These are phyloP conservation scores for Crithidia fasciculata DNA, from an alignment of 208 protist species.

Conservation along the genomic window DNA sequence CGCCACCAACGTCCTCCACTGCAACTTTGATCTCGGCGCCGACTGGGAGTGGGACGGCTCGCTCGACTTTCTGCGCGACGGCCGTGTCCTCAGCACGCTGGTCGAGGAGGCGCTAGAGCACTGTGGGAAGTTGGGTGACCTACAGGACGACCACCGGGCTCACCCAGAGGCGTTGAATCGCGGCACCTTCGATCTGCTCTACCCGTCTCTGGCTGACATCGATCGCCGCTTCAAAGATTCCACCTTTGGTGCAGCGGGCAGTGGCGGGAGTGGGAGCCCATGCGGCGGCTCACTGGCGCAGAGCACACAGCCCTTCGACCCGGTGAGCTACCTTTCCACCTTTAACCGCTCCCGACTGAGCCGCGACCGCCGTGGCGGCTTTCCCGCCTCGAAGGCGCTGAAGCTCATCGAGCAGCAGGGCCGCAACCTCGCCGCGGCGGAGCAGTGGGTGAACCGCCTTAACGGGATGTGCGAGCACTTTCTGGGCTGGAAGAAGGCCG, in stretches of 20 bases:
- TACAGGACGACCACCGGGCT: slow-evolving; percentile 25
- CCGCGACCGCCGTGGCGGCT: slow-evolving; percentile 11
- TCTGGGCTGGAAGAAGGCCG: slow-evolving; percentile 42
- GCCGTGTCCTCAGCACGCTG: slow-evolving; percentile 34
- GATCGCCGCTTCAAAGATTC: slow-evolving; percentile 14
- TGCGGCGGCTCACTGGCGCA: too few species aligned
- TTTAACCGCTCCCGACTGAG: slow-evolving; percentile 22
- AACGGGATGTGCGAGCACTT: slow-evolving; percentile 58
- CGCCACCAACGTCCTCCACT: slow-evolving; percentile 11
- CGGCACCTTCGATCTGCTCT: slow-evolving; percentile 34
- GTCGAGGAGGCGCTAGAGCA: slow-evolving; percentile 41
- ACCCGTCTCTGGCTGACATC: slow-evolving; percentile 48
- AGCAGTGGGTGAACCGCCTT: slow-evolving; percentile 37
- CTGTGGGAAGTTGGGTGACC: slow-evolving; percentile 29
- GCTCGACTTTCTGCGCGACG: slow-evolving; percentile 54
- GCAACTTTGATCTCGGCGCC: slow-evolving; percentile 29
- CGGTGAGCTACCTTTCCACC: slow-evolving; percentile 21
- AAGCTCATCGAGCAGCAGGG: slow-evolving; percentile 39
- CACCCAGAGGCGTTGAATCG: slow-evolving; percentile 13
- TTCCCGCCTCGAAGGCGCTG: slow-evolving; percentile 17
- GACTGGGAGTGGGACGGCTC: slow-evolving; percentile 46
- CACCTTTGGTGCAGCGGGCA: not conserved
- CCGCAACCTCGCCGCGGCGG: slow-evolving; percentile 32
- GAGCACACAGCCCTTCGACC: not conserved
- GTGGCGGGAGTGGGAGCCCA: too few species aligned